Evolutionary conservation across 169 alveolate species (phyloP), one percentile per base, ranked within the genome.

Genomic region (Plasmodium cynomolgi): DNA sequence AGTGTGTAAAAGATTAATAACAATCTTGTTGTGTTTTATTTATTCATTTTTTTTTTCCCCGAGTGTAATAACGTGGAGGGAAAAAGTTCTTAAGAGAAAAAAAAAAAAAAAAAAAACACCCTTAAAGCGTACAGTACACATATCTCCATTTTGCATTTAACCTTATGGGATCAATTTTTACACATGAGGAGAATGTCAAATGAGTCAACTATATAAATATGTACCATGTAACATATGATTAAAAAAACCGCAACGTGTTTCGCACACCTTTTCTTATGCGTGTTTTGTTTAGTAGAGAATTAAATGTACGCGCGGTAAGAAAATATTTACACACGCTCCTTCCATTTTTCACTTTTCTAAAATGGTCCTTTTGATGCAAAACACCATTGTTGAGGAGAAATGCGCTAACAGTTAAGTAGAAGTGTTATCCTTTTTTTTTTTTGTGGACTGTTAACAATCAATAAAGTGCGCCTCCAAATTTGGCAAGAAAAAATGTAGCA

Each of bases 151-250:
- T 80, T 80, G 13, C 56, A 62, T 44, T 54, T 8, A 80, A 15
- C 23, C 15, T 41, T n/a, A 80, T 80, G 39, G 84, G 34, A 80
- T 39, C 50, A 33, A 44, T 41, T 80, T 80, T 80, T 62, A 80
- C 47, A 80, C 31, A 31, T n/a, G 31, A 15, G 58, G 33, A 37
- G 15, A 37, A 23, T 41, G 23, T 29, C 37, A 68, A 26, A 68
- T 68, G n/a, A 68, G 37, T 68, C n/a, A 68, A 68, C 8, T 68
- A 68, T 50, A 50, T 50, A 50, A 50, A 50, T 50, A 50, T 50
- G 62, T 50, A 68, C 37, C 31, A 34, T 68, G 77, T 68, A 68
- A 29, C 31, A 68, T 68, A 68, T 9, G n/a, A 68, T 68, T 68
- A 68, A 23, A 68, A 68, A 68, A 68, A 23, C 13, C 37, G 77